A percentile compares a stretch with the other conserved stretches of the same genome.
Conservation (phyloP, 164 flowering plant species). For the Cinnamomum chago region DNA sequence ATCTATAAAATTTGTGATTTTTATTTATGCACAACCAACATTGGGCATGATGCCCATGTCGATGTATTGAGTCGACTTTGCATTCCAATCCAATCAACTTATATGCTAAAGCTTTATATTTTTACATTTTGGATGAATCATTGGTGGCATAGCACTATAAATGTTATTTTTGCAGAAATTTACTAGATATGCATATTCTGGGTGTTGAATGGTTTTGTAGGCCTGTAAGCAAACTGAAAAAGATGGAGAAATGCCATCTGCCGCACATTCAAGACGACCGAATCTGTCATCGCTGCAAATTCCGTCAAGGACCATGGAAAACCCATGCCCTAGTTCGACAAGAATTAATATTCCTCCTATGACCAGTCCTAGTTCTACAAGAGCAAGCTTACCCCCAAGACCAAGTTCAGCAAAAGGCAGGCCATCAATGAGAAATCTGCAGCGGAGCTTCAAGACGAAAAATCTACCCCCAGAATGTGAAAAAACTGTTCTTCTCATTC, state of each 20-base stretch:
- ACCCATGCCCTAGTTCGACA: slow-evolving; percentile 26
- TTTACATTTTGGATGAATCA: neutral
- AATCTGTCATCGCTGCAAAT: slow-evolving; percentile 56
- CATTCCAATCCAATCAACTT: neutral
- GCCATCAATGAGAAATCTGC: slow-evolving; percentile 52
- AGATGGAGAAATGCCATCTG: slow-evolving; percentile 12
- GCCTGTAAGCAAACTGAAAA: slow-evolving; percentile 9
- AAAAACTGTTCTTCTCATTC: slow-evolving; percentile 53
- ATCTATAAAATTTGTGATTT: neutral
- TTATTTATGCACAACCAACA: neutral
- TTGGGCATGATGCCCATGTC: neutral
- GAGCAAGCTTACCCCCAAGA: slow-evolving; percentile 65
- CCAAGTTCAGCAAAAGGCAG: slow-evolving; percentile 55
- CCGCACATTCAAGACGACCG: slow-evolving; percentile 46
- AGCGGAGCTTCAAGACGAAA: slow-evolving; percentile 47
- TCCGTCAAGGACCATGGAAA: slow-evolving; percentile 51
- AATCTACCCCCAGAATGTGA: slow-evolving; percentile 44
- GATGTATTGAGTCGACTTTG: neutral
- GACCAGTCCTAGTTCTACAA: slow-evolving; percentile 48
- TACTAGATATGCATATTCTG: neutral
- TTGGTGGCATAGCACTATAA: neutral
- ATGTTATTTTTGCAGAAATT: neutral
- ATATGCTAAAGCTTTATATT: neutral
- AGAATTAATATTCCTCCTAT: slow-evolving; percentile 34
- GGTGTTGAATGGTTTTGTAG: slow-evolving; percentile 12